Percentiles rank a stretch among this genome's conserved stretches.
These are phyloP conservation scores for Arthrobotrys entomopaga DNA, from an alignment of 2,329 filamentous ascomycete species.

Conservation along the genomic window DNA sequence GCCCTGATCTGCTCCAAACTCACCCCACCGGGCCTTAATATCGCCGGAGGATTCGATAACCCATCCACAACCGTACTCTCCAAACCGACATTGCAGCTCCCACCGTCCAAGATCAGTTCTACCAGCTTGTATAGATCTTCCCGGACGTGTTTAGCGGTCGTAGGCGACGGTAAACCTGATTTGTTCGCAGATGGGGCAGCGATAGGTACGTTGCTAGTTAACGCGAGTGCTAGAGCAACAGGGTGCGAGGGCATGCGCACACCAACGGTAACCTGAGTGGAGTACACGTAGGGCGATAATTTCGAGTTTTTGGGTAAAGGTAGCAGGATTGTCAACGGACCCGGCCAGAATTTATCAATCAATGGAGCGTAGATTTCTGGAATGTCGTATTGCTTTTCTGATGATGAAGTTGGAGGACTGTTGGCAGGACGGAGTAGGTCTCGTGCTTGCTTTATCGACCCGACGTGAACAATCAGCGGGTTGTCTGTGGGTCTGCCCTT, in stretches of 20 bases:
- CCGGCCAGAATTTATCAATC: conserved; percentile 89
- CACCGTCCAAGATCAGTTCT: conserved; percentile 87
- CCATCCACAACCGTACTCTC: conserved; percentile 98
- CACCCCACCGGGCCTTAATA: conserved; percentile 87
- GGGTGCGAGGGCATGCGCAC: conserved; percentile 86
- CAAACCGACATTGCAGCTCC: conserved; percentile 85
- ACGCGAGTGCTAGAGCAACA: conserved; percentile 88
- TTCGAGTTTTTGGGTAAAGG: conserved; percentile 75
- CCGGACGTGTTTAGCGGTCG: conserved; percentile 85
- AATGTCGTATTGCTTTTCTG: conserved; percentile 63
- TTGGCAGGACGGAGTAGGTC: conserved; percentile 67
- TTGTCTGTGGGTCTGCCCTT: conserved; percentile 94
- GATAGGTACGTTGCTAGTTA: conserved; percentile 78
- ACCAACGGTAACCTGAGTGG: conserved; percentile 83
- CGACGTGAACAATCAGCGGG: conserved; percentile 91
- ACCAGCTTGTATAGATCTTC: conserved; percentile 86
- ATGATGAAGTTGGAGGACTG: conserved; percentile 7
- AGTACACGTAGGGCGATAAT: conserved; percentile 91
- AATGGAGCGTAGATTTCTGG: conserved; percentile 81
- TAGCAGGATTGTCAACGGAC: conserved; percentile 88
- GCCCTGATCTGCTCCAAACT: conserved; percentile 79
- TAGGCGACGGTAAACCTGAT: conserved; percentile 91
- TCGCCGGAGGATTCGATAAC: conserved; percentile 78
- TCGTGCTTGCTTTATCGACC: conserved; percentile 80
- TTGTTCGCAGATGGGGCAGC: conserved; percentile 95